Evolutionary conservation across 2,329 filamentous ascomycete species (phyloP).

Genomic region (Macrophomina tecta): DNA sequence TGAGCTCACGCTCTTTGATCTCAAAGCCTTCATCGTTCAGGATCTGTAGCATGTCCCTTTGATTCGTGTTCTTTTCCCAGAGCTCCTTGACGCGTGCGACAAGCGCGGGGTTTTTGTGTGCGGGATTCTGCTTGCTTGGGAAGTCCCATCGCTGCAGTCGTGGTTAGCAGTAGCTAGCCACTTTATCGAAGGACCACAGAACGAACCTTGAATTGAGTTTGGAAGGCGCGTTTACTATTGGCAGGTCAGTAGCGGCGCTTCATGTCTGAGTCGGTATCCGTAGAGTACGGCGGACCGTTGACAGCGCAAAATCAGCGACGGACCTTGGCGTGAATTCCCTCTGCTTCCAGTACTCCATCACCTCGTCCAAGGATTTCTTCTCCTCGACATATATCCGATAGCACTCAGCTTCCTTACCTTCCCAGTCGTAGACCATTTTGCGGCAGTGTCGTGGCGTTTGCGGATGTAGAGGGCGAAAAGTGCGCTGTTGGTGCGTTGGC

Average conservation of each 20-base stretch:
- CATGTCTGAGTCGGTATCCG: conserved; percentile 23
- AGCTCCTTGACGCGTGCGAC: conserved; percentile 74
- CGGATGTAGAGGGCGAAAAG: background rate
- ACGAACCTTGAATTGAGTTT: conserved; percentile 70
- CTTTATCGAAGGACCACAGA: background rate
- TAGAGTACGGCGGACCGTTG: conserved; percentile 27
- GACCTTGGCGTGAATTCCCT: conserved; percentile 75
- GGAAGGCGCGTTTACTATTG: conserved; percentile 74
- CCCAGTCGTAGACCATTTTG: conserved; percentile 53
- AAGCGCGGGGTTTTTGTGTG: conserved; percentile 71
- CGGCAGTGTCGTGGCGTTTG: background rate
- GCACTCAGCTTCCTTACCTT: conserved; percentile 68
- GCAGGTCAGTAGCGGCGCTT: conserved; percentile 14
- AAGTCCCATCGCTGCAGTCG: conserved; percentile 70
- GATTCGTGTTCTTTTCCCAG: conserved; percentile 75
- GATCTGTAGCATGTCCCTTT: conserved; percentile 69
- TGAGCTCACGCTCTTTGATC: conserved; percentile 73
- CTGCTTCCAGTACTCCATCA: conserved; percentile 70
- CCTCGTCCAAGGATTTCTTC: conserved; percentile 73
- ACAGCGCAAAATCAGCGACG: conserved; percentile 30
- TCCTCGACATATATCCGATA: conserved; percentile 79
- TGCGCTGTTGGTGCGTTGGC: conserved; percentile 24
- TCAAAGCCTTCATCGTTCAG: conserved; percentile 75
- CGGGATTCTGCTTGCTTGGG: conserved; percentile 73
- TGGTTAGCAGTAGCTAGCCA: background rate